Percentiles rank a stretch among this genome's conserved stretches.
phyloP scores from a whole-genome alignment of 2,329 filamentous ascomycete genomes.

The Purpureocillium takamizusanense region DNA sequence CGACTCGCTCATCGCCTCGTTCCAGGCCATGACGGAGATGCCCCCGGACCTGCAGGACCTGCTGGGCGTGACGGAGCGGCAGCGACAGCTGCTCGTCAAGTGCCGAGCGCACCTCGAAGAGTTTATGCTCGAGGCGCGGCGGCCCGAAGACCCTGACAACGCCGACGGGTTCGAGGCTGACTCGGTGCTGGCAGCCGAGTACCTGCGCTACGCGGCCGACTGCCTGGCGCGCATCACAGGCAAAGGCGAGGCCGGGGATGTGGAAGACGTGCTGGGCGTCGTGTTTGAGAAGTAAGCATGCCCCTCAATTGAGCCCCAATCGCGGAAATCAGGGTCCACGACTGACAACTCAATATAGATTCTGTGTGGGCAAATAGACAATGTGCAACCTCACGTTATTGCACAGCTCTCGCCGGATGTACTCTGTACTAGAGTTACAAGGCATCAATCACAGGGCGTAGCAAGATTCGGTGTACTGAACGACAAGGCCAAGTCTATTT shows the following conservation, averaged over 20 bases:
- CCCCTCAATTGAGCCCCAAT: too few relatives aligned
- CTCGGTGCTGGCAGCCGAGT: conserved; percentile 83
- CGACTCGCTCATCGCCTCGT: conserved; percentile 55
- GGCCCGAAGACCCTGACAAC: conserved; percentile 18
- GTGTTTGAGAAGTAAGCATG: conserved; percentile 85
- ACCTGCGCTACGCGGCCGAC: conserved; percentile 71
- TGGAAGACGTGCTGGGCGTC: conserved; percentile 91
- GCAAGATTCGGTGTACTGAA: too few relatives aligned
- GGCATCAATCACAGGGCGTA: too few relatives aligned
- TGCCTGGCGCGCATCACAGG: conserved; percentile 84
- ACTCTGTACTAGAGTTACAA: too few relatives aligned
- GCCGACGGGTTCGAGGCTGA: conserved; percentile 54
- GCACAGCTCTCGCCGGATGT: too few relatives aligned
- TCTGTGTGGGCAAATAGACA: conserved; percentile 36
- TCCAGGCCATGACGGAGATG: conserved; percentile 62
- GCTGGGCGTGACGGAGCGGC: conserved; percentile 82
- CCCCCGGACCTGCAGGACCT: conserved; percentile 70
- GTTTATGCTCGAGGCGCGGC: conserved; percentile 55
- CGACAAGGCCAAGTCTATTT: too few relatives aligned
- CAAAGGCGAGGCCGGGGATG: conserved; percentile 73
- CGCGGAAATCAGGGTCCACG: neutral
- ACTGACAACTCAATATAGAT: conserved; percentile 18
- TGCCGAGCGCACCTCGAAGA: conserved; percentile 64
- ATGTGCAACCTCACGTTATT: neutral
- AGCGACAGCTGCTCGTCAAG: conserved; percentile 68